Base-by-base conservation (phyloP, 306 rosid species). In the Ziziphus jujuba region DNA sequence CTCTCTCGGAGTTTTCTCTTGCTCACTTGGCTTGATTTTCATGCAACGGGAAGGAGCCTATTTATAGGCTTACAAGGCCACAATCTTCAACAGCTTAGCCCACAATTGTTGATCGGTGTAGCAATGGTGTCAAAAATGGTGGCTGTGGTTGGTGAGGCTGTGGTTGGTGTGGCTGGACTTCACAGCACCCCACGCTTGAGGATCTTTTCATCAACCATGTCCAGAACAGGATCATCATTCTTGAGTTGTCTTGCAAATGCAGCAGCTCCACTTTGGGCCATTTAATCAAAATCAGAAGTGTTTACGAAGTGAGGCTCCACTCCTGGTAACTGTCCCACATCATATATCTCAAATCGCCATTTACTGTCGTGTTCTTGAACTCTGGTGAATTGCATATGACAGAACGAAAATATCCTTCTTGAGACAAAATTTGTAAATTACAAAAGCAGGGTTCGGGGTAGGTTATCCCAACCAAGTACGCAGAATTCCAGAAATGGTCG, bases 391-490 rank as follows among this genome's bases (percentile, higher is more conserved):
- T 93, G 86, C 98, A 93, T 71, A 88, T 53, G 6, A 93, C 96
- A 0, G 98, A 76, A 62, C 90, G 98, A 70, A 93, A 93, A 81
- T 93, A 93, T 66, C 96, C 96, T 84, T 93, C 98, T 80, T 90
- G 84, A 20, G 98, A 82, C 75, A 90, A 54, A 63, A 88, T 93
- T 93, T 5, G 96, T 90, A 62, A 90, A 93, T 65, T 93, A 93
- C 98, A 93, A 90, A 52, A 93, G 79, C 22, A 93, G 80, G 17
- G 79, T 86, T 20, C 98, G 81, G 12, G 98, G 98, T 55, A 93
- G 85, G 75, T 93, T 93, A 75, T 93, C 98, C 98, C 98, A 93
- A 61, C 97, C 98, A 21, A 90, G 69, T 71, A 93, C 78, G 74
- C 98, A 93, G 72, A 72, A 93, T 69, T 93, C 96, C 54, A 93